A percentile compares a stretch with the other conserved stretches of the same genome.
phyloP scores from a whole-genome alignment of 768 basidiomycete species.

The Phaeotremella fagi region DNA sequence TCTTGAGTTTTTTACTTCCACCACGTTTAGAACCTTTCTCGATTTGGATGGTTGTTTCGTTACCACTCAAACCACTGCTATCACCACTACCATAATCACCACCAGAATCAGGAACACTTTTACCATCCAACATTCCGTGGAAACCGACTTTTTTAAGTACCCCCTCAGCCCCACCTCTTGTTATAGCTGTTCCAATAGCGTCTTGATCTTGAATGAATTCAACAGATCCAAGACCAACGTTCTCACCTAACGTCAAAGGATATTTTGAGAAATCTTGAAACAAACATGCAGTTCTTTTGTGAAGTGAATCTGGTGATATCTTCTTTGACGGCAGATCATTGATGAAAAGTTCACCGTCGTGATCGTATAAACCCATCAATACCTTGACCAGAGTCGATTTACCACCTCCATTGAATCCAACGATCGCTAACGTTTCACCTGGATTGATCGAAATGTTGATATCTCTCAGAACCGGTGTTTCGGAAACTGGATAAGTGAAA shows the following conservation, averaged over 20 bases:
- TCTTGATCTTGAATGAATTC: conserved; percentile 58
- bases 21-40: not conserved
- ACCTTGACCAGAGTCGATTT: conserved; percentile 83
- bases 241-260: conserved; percentile 70
- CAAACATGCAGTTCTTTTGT: conserved; percentile 70
- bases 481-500: conserved; percentile 74
- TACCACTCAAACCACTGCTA: not conserved
- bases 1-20: not conserved
- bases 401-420: conserved; percentile 52
- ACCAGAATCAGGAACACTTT: conserved; percentile 34
- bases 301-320: conserved; percentile 65
- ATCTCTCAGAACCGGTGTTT: conserved; percentile 63
- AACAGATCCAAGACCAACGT: conserved; percentile 77
- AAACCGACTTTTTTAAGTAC: conserved; percentile 67
- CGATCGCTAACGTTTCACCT: conserved; percentile 78
- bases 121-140: conserved; percentile 62
- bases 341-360: conserved; percentile 59
- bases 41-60: not conserved
- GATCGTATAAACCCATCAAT: conserved; percentile 72
- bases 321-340: conserved; percentile 67
- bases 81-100: conserved; percentile 6
- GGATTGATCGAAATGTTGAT: conserved; percentile 66
- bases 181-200: conserved; percentile 63
- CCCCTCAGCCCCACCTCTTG: conserved; percentile 64
- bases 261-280: conserved; percentile 84